These are phyloP conservation scores for Lobosporangium transversale DNA, from an alignment of 192 early-diverging fungal species.

Conservation along the genomic window DNA sequence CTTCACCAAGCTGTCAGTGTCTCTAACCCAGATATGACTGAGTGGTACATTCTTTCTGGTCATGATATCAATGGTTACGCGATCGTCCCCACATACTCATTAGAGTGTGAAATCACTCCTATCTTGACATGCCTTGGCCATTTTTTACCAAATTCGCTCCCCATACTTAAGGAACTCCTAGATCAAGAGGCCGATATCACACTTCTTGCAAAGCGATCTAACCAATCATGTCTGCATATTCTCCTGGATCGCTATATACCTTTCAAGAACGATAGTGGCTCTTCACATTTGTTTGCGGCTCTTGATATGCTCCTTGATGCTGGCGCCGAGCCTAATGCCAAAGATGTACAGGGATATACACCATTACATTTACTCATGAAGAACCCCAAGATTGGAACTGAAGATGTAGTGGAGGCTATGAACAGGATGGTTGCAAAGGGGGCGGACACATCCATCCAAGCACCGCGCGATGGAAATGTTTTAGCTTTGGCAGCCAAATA, in stretches of 20 bases:
- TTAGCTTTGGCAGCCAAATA: slow-evolving; percentile 48
- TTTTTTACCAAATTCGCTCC: slow-evolving; percentile 33
- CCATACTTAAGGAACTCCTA: slow-evolving; percentile 40
- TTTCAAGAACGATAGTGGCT: slow-evolving; percentile 46
- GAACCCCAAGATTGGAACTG: slow-evolving; percentile 95
- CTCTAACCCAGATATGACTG: slow-evolving; percentile 52
- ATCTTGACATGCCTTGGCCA: slow-evolving; percentile 44
- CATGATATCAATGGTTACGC: slow-evolving; percentile 50
- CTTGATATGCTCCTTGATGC: slow-evolving; percentile 27
- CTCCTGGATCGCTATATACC: slow-evolving; percentile 50
- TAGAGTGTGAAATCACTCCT: slow-evolving; percentile 48
- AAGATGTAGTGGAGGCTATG: slow-evolving; percentile 59
- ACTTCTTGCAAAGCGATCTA: slow-evolving; percentile 30
- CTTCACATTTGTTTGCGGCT: slow-evolving; percentile 27
- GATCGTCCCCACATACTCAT: slow-evolving; percentile 46
- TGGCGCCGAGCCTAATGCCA: slow-evolving; percentile 34
- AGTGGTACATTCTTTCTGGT: slow-evolving; percentile 51
- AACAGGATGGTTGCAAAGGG: slow-evolving; percentile 38
- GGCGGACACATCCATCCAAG: slow-evolving; percentile 35
- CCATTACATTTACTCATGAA: slow-evolving; percentile 74
- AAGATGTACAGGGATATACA: slow-evolving; percentile 43
- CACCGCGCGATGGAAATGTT: slow-evolving; percentile 38
- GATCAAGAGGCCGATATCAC: slow-evolving; percentile 33
- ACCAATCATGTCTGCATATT: slow-evolving; percentile 43
- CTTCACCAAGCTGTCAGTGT: slow-evolving; percentile 47